Base-by-base conservation (phyloP, 805 yeast genomes). In the Cyberlindnera subsufficiens region DNA sequence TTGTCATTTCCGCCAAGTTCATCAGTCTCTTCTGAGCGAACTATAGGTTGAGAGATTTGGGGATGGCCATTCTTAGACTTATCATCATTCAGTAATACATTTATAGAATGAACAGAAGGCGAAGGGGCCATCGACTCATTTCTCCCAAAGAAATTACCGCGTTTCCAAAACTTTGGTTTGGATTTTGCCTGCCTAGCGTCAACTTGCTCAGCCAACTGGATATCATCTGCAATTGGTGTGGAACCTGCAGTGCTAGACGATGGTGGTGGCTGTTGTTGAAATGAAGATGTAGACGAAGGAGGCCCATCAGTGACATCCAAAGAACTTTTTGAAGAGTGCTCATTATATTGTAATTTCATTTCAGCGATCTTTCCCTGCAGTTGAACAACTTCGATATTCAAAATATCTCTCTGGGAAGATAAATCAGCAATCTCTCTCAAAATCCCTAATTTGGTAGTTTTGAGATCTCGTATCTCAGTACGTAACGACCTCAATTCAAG, bases 361-460 rank as follows among this genome's bases (percentile, higher is more conserved):
- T 36, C 43, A 10, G 67, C 29, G 43, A 59, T 45, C 40, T 56
- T 52, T 15, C 44, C 4, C 27, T 42, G 42, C 3, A 48, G 30
- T 17, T 44, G 45, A 5, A 33, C n/a, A 22, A 48, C 29, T 42
- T 80, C 86, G 15, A 52, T 47, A 37, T 61, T 64, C 40, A 87
- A 61, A 15, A 63, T 60, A 30, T 64, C 67, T 60, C 74, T 81
- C 37, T 73, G 72, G 0, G 52, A 46, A 27, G 64, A 69, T 47
- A 88, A 64, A 16, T 65, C 71, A 38, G 68, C 72, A 13, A 84
- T 68, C 32, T 83, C 88, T 35, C 64, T 66, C 17, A 65, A 44
- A 30, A 82, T 50, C 6, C 59, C 59, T 3, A 71, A 67, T 48
- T 74, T 77, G 1, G 68, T 63, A 2, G 67, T 56, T 31, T 69